Evolutionary conservation across 2,329 filamentous ascomycete species (phyloP), one percentile per base, ranked within the genome.

Genomic region (Aspergillus hiratsukae): DNA sequence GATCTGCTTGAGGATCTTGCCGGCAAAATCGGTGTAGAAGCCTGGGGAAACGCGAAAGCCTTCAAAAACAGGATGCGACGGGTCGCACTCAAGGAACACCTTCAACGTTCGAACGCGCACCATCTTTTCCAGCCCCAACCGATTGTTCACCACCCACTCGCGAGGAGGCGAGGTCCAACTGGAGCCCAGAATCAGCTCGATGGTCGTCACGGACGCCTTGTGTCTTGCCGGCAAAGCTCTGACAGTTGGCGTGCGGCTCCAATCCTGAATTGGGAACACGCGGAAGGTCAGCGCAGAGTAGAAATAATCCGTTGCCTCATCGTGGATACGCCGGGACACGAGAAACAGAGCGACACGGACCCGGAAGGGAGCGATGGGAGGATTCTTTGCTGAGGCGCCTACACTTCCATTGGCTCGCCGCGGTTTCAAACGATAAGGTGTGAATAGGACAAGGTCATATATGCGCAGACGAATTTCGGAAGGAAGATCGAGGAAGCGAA

Each of bases 1-100:
- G 10, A 86, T 75, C 43, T 76, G 72, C 31, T 71, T 70, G 35
- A 86, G 61, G 60, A 86, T 57, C 3, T 74, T 70, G 1, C 80
- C 75, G 35, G 80, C 81, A 62, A 85, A 86, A 43, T 77, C 72
- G 1, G 82, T 84, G 63, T 85, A 87, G 57, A 80, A 84, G 43
- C 80, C 75, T 46, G 78, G 73, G n/a, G 79, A 80, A 17, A 80
- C 74, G n/a, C 83, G 72, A 63, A 83, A 85, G 1, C 81, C 82
- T 48, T 80, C 76, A 61, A 86, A 86, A 3, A 80, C 70, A 23
- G 77, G 76, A 57, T 80, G 73, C 6, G 78, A 76, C 4, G 77
- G 83, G 65, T 86, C 83, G 53, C 77, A 76, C 62, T 85, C 80
- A 8, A 86, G 76, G 58, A 85, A 85, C 7, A 87, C 73, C 58